A percentile compares a stretch with the other conserved stretches of the same genome.
Evolutionary conservation across 805 yeast species (phyloP).

Genomic region (Myxozyma lipomycoides): DNA sequence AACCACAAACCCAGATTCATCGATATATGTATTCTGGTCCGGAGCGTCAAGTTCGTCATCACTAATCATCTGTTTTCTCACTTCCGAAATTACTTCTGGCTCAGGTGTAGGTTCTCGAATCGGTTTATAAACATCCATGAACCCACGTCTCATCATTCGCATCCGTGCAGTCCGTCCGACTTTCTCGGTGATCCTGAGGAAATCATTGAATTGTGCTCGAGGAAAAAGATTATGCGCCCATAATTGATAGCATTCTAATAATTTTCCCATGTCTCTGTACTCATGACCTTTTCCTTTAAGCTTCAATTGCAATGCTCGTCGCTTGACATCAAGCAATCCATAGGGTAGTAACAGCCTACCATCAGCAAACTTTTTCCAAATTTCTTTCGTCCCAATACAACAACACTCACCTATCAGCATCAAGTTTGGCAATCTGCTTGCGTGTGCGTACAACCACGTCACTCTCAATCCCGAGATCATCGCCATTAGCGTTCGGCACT

Average conservation of each 20-base stretch:
- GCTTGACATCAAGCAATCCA: slow-evolving; percentile 54
- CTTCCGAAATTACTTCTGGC: neutral
- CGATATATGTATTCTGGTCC: slow-evolving; percentile 4
- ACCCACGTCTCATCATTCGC: slow-evolving; percentile 32
- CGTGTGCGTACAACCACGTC: slow-evolving; percentile 35
- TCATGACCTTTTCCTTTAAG: slow-evolving; percentile 46
- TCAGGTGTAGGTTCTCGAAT: neutral
- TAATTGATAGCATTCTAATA: slow-evolving; percentile 58
- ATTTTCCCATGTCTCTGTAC: slow-evolving; percentile 46
- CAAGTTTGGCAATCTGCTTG: slow-evolving; percentile 45
- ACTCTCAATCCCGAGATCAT: slow-evolving; percentile 32
- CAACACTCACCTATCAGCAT: slow-evolving; percentile 35
- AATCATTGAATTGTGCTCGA: slow-evolving; percentile 71
- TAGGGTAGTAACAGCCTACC: slow-evolving; percentile 45
- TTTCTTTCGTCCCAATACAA: neutral
- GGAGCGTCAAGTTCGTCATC: neutral
- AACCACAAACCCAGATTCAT: slow-evolving; percentile 16
- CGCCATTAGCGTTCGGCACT: slow-evolving; percentile 1
- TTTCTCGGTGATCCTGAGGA: slow-evolving; percentile 50
- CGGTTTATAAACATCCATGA: slow-evolving; percentile 22
- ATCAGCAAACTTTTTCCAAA: neutral
- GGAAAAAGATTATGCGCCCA: slow-evolving; percentile 80
- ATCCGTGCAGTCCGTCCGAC: slow-evolving; percentile 46
- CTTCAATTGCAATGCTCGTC: slow-evolving; percentile 29
- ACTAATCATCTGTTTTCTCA: neutral